phyloP scores from a whole-genome alignment of 306 rosid genomes.

The Trifolium repens region DNA sequence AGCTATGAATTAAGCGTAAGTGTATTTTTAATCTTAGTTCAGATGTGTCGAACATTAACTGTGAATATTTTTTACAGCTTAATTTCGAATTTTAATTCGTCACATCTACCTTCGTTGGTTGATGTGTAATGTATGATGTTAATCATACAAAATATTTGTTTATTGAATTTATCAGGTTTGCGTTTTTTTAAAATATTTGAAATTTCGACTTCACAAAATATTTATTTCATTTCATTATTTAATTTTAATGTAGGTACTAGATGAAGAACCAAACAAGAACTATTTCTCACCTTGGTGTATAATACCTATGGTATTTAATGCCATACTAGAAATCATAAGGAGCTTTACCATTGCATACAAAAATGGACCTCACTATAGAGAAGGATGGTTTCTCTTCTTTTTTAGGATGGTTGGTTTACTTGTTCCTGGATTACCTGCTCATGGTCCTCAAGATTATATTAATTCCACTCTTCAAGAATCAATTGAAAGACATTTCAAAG shows the following conservation, averaged over 20 bases:
- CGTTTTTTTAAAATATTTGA: no score
- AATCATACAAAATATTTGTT: neutral
- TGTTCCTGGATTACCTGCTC: constrained; percentile 67
- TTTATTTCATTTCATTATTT: neutral
- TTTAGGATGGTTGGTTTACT: constrained; percentile 60
- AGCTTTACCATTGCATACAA: constrained; percentile 58
- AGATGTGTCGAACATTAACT: no score
- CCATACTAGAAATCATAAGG: constrained; percentile 62
- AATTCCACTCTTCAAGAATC: constrained; percentile 66
- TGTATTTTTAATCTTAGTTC: neutral
- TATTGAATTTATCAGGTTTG: no score
- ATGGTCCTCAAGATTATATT: constrained; percentile 74
- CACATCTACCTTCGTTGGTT: neutral
- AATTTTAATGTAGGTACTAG: constrained; percentile 51
- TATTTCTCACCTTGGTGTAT: constrained; percentile 52
- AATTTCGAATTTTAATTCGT: no score
- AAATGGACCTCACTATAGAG: constrained; percentile 58
- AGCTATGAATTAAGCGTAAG: constrained; percentile 56
- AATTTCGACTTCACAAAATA: no score
- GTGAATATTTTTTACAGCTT: no score
- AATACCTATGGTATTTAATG: constrained; percentile 57
- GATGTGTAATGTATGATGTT: neutral
- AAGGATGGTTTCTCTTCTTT: constrained; percentile 54
- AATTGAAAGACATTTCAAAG: constrained; percentile 42
- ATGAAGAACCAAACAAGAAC: constrained; percentile 74